These are phyloP conservation scores for Phanerochaete sordida DNA, from an alignment of 768 basidiomycete genomes.

Conservation along the genomic window DNA sequence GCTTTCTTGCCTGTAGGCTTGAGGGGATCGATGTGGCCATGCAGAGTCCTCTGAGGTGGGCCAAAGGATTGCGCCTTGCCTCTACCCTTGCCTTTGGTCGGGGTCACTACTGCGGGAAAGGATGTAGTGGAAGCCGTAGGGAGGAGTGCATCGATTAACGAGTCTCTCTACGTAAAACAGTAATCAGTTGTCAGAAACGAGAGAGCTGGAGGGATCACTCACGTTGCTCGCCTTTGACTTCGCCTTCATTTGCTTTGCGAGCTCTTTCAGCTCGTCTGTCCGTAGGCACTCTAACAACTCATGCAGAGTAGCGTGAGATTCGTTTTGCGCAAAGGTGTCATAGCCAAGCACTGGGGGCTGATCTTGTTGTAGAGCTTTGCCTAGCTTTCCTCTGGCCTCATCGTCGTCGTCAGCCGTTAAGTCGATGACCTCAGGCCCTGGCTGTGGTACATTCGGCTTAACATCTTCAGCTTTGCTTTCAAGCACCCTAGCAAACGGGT, in stretches of 20 bases:
- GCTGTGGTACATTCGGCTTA: constrained; percentile 22
- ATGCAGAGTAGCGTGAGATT: constrained; percentile 35
- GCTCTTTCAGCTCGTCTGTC: constrained; percentile 38
- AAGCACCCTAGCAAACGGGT: not conserved
- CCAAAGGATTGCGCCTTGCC: constrained; percentile 8
- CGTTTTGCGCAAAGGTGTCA: constrained; percentile 36
- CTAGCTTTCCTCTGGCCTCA: not conserved
- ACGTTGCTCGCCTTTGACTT: constrained; percentile 32
- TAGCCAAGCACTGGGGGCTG: not conserved
- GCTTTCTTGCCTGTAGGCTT: not conserved
- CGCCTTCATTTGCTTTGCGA: constrained; percentile 45
- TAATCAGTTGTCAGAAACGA: not conserved
- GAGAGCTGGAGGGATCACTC: not conserved
- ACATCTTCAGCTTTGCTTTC: not conserved
- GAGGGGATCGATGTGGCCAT: not conserved
- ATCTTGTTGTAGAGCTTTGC: not conserved
- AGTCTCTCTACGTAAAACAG: constrained; percentile 28
- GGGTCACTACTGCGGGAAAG: not conserved
- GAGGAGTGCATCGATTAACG: constrained; percentile 32
- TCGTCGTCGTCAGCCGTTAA: constrained; percentile 28
- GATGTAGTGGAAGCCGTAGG: constrained; percentile 30
- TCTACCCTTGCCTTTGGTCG: constrained; percentile 5
- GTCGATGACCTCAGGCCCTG: constrained; percentile 29
- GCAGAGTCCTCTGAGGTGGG: not conserved
- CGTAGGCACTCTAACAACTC: constrained; percentile 42